Conservation (phyloP, 2,329 filamentous ascomycete genomes). For the Dactylellina haptotyla region DNA sequence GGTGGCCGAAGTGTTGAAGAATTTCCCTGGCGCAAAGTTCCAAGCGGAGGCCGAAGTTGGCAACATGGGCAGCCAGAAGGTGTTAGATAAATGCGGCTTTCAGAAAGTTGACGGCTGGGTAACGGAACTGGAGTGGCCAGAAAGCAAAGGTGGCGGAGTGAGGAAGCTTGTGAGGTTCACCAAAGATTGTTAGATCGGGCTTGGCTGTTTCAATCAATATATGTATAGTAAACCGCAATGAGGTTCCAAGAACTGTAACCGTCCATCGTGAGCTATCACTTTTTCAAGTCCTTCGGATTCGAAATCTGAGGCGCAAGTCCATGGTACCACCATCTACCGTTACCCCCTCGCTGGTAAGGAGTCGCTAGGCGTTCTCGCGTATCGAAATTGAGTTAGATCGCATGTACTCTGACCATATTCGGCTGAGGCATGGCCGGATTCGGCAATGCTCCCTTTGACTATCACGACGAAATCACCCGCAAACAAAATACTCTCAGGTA, state of each 20-base stretch:
- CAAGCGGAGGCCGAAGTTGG: conserved; percentile 29
- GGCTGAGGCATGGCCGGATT: conserved; percentile 7
- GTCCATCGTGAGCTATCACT: too few relatives aligned
- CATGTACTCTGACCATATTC: conserved; percentile 3
- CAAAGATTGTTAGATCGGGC: conserved; percentile 6
- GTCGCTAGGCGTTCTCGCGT: neutral
- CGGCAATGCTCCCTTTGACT: neutral
- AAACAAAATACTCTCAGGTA: conserved; percentile 20
- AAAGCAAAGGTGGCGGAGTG: conserved; percentile 37
- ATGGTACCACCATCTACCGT: neutral
- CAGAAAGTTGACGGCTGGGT: conserved; percentile 11
- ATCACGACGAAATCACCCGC: conserved; percentile 2
- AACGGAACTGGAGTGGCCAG: conserved; percentile 30
- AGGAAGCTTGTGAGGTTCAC: conserved; percentile 32
- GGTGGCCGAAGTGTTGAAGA: conserved; percentile 22
- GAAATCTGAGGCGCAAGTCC: too few relatives aligned
- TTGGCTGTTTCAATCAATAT: neutral
- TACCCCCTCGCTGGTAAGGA: neutral
- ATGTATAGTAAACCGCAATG: too few relatives aligned
- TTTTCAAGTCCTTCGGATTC: too few relatives aligned
- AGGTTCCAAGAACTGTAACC: too few relatives aligned
- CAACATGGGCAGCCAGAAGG: conserved; percentile 36
- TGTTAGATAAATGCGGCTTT: conserved; percentile 36
- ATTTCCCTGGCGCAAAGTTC: conserved; percentile 37
- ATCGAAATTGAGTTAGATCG: neutral